Evolutionary conservation across 768 basidiomycete genomes (phyloP).

Genomic region (Amanita pallidorosea): DNA sequence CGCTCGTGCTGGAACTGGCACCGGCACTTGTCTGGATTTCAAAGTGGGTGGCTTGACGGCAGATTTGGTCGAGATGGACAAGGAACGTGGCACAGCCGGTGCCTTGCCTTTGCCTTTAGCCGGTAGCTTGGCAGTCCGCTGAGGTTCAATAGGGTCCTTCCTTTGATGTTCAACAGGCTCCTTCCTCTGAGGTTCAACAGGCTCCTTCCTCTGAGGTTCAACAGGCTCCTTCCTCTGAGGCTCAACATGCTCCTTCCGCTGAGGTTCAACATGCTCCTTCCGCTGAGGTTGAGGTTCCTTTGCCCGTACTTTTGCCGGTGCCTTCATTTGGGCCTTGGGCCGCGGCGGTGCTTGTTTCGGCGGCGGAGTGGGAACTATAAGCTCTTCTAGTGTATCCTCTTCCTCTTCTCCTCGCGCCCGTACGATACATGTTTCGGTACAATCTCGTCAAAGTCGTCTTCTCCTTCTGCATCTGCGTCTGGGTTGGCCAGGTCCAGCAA

Average conservation of each 20-base stretch:
- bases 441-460: conserved; percentile 32
- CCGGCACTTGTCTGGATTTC: neutral
- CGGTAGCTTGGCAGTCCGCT: conserved; percentile 16
- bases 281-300: conserved; percentile 8
- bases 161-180: conserved; percentile 18
- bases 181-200: conserved; percentile 13
- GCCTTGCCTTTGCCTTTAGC: conserved; percentile 15
- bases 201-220: conserved; percentile 14
- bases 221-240: conserved; percentile 13
- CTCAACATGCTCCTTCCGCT: too few relatives aligned
- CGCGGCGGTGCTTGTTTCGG: conserved; percentile 17
- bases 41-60: conserved; percentile 7
- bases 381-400: conserved; percentile 20
- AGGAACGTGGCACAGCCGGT: conserved; percentile 14
- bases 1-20: conserved; percentile 1
- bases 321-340: neutral
- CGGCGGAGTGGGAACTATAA: conserved; percentile 19
- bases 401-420: conserved; percentile 23
- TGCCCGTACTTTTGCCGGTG: neutral
- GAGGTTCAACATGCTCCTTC: too few relatives aligned
- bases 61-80: conserved; percentile 11
- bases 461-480: conserved; percentile 22
- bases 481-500: conserved; percentile 11
- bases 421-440: conserved; percentile 17
- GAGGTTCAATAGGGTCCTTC: conserved; percentile 20